These are phyloP conservation scores for Hymenoscyphus scutula DNA, from an alignment of 2,329 filamentous ascomycete genomes.

Conservation along the genomic window DNA sequence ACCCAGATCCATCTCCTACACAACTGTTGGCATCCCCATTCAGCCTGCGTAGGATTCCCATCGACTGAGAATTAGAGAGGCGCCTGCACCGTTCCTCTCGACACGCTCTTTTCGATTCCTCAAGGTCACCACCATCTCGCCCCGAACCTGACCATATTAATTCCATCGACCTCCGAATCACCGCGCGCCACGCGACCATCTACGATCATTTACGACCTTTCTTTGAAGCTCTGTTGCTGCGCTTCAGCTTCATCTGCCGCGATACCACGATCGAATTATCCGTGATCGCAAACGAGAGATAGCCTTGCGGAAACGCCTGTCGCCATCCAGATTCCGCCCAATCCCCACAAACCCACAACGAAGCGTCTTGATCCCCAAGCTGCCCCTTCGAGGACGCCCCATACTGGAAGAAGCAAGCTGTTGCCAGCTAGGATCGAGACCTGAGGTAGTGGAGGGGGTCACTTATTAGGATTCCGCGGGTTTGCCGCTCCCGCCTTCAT, in stretches of 20 bases:
- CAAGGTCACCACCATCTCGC: constrained; percentile 16
- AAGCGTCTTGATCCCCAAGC: constrained; percentile 28
- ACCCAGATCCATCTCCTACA: constrained; percentile 10
- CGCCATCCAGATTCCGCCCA: constrained; percentile 9
- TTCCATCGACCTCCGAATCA: neutral
- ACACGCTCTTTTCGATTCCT: constrained; percentile 31
- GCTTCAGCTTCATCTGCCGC: constrained; percentile 16
- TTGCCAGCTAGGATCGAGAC: constrained; percentile 26
- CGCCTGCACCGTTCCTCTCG: constrained; percentile 39
- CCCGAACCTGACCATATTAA: constrained; percentile 8
- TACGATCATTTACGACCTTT: constrained; percentile 1
- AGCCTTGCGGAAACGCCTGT: constrained; percentile 8
- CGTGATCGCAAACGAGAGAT: constrained; percentile 5
- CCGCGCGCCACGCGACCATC: constrained; percentile 10
- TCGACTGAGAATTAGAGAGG: constrained; percentile 31
- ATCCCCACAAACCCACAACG: constrained; percentile 18
- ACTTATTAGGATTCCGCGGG: constrained; percentile 45
- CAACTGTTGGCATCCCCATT: constrained; percentile 24
- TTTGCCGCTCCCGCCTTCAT: constrained; percentile 55
- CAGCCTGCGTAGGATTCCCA: constrained; percentile 20
- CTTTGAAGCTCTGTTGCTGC: neutral
- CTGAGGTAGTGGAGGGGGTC: constrained; percentile 52
- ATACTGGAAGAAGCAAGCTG: constrained; percentile 31
- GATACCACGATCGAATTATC: neutral
- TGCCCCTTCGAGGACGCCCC: constrained; percentile 39